These are phyloP conservation scores for Novymonas esmeraldas DNA, from an alignment of 208 protist genomes.

Conservation along the genomic window DNA sequence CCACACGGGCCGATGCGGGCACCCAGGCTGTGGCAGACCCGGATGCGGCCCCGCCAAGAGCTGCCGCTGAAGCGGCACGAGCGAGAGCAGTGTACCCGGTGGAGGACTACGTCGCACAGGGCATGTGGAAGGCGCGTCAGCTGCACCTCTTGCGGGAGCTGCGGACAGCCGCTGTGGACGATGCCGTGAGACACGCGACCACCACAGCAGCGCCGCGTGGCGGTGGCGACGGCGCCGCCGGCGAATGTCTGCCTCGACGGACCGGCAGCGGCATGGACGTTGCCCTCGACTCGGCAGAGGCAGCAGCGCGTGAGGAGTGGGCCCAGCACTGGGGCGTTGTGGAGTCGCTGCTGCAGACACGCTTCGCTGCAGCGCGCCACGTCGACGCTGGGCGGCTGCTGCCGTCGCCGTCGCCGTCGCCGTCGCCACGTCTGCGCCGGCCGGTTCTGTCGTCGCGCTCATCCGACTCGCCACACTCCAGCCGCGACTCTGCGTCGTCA, in stretches of 20 bases:
- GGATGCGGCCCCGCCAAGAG: not conserved
- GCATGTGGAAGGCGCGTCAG: slow-evolving; percentile 71
- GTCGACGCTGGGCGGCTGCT: slow-evolving; percentile 8
- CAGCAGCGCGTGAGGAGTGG: slow-evolving; percentile 31
- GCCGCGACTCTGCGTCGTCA: slow-evolving; percentile 2
- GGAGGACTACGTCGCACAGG: slow-evolving; percentile 60
- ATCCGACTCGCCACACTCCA: not conserved
- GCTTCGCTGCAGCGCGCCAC: slow-evolving; percentile 28
- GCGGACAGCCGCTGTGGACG: slow-evolving; percentile 9
- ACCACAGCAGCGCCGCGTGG: not conserved
- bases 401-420: not conserved
- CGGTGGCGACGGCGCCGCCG: not conserved
- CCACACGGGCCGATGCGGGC: not conserved
- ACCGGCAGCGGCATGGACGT: slow-evolving; percentile 1
- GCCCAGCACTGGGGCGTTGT: slow-evolving; percentile 75
- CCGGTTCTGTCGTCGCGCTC: not conserved
- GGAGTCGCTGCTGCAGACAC: slow-evolving; percentile 64
- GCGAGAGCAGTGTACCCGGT: slow-evolving; percentile 18
- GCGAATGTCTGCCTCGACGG: not conserved
- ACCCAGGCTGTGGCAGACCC: not conserved
- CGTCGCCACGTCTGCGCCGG: not conserved
- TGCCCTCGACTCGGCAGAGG: slow-evolving; percentile 24
- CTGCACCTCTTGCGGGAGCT: slow-evolving; percentile 46
- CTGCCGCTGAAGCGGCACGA: not conserved
- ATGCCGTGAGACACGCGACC: not conserved